These are phyloP conservation scores for Bacterosira constricta DNA, from an alignment of 108 stramenopile genomes.

Conservation along the genomic window DNA sequence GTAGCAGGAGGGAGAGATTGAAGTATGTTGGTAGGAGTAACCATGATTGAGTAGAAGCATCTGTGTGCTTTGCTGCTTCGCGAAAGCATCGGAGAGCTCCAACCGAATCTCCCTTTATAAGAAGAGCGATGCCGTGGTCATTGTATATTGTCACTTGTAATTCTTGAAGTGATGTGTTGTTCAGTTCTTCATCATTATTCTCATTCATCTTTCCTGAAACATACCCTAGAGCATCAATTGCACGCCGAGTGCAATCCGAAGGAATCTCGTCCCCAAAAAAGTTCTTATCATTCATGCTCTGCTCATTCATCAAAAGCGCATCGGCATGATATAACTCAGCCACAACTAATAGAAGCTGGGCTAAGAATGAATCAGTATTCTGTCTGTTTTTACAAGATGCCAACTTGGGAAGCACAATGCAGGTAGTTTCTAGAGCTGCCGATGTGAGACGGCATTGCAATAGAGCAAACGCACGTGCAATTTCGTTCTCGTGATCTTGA, in stretches of 20 bases:
- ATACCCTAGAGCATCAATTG: background rate
- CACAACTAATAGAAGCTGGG: background rate
- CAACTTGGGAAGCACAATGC: background rate
- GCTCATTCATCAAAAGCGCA: constrained; percentile 11
- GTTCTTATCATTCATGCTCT: background rate
- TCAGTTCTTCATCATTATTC: background rate
- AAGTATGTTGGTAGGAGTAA: constrained; percentile 43
- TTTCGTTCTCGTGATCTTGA: background rate
- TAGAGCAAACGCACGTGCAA: constrained; percentile 34
- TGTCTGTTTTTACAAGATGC: background rate
- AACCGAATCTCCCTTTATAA: constrained; percentile 35
- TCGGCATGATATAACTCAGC: constrained; percentile 36
- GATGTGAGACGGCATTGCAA: constrained; percentile 45
- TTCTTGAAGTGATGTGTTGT: constrained; percentile 6
- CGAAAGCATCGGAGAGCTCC: constrained; percentile 40
- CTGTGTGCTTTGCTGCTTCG: constrained; percentile 13
- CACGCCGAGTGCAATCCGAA: constrained; percentile 18
- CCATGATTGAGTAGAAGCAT: background rate
- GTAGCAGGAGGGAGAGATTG: constrained; percentile 45
- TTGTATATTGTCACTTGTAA: constrained; percentile 19
- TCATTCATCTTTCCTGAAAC: background rate
- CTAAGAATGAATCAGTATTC: background rate
- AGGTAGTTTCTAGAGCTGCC: constrained; percentile 16
- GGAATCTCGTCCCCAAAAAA: constrained; percentile 2
- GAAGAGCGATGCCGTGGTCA: constrained; percentile 30